phyloP scores from a whole-genome alignment of 2,329 filamentous ascomycete genomes.

The Pseudogymnoascus sp. region DNA sequence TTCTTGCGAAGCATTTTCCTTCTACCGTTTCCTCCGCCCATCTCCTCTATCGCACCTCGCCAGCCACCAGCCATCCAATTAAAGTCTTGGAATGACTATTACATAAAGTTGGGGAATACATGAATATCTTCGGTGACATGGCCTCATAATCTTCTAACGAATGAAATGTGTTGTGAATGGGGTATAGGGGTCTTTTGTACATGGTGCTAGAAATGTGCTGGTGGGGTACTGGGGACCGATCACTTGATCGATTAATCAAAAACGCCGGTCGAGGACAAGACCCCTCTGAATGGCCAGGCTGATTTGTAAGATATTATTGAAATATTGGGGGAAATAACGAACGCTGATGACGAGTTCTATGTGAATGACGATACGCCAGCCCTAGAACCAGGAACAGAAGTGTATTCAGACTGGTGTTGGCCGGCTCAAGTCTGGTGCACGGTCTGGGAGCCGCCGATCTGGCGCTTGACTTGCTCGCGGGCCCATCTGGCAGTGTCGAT shows the following conservation, averaged over 20 bases:
- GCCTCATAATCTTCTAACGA: conserved; percentile 11
- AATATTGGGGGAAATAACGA: conserved; percentile 12
- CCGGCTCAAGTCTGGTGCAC: conserved; percentile 28
- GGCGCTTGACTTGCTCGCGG: conserved; percentile 92
- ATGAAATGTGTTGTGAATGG: conserved; percentile 11
- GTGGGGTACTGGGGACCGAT: conserved; percentile 14
- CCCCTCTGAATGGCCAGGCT: conserved; percentile 27
- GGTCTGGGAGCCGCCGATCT: conserved; percentile 48
- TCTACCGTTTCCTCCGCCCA: not conserved
- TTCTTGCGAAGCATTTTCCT: conserved; percentile 1
- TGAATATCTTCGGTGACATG: conserved; percentile 15
- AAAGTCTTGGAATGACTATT: conserved; percentile 12
- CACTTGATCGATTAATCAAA: conserved; percentile 20
- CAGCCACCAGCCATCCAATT: conserved; percentile 14
- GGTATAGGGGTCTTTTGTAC: conserved; percentile 11
- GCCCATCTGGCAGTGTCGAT: conserved; percentile 96
- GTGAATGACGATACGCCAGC: conserved; percentile 7
- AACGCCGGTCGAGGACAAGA: conserved; percentile 30
- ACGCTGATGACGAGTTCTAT: conserved; percentile 11
- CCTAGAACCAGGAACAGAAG: conserved; percentile 8
- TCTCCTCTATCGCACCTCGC: conserved; percentile 4
- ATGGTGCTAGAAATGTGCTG: conserved; percentile 9
- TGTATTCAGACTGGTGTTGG: not conserved
- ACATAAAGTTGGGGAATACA: conserved; percentile 15
- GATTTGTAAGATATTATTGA: conserved; percentile 12